These are phyloP conservation scores for Solanum corneliomulleri DNA, from an alignment of 257 asterid species.

Conservation along the genomic window DNA sequence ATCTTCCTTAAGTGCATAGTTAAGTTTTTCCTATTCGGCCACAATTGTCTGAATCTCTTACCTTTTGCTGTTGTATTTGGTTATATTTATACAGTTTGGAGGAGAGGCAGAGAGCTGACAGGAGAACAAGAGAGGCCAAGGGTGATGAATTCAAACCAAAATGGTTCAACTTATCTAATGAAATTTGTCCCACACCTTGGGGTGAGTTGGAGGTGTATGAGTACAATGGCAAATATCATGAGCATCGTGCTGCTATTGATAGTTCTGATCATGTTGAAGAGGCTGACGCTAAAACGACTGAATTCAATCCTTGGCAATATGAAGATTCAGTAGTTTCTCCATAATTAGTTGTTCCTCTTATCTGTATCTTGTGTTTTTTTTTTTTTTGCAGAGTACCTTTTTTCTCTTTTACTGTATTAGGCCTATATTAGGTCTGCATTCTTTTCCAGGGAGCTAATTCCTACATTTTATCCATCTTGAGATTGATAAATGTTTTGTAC, in stretches of 20 bases:
- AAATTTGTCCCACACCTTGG: constrained; percentile 81
- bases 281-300: constrained; percentile 25
- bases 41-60: not conserved
- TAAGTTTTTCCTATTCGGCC: not conserved
- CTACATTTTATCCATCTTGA: not conserved
- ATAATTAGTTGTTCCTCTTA: not conserved
- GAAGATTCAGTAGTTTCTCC: constrained; percentile 11
- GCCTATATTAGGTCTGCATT: constrained; percentile 1
- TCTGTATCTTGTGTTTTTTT: not conserved
- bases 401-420: not conserved
- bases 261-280: constrained; percentile 25
- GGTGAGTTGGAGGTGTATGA: constrained; percentile 78
- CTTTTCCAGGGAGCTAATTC: not conserved
- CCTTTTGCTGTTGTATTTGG: not conserved
- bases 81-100: constrained; percentile 42
- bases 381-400: not conserved
- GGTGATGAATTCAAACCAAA: constrained; percentile 58
- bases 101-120: constrained; percentile 93
- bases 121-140: constrained; percentile 72
- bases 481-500: not conserved
- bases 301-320: constrained; percentile 93
- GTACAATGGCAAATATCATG: constrained; percentile 60
- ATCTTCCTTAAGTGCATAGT: not conserved
- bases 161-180: constrained; percentile 81
- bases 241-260: constrained; percentile 54